Base-by-base conservation (phyloP, 2,329 filamentous ascomycete species). In the Aschersonia sp. region DNA sequence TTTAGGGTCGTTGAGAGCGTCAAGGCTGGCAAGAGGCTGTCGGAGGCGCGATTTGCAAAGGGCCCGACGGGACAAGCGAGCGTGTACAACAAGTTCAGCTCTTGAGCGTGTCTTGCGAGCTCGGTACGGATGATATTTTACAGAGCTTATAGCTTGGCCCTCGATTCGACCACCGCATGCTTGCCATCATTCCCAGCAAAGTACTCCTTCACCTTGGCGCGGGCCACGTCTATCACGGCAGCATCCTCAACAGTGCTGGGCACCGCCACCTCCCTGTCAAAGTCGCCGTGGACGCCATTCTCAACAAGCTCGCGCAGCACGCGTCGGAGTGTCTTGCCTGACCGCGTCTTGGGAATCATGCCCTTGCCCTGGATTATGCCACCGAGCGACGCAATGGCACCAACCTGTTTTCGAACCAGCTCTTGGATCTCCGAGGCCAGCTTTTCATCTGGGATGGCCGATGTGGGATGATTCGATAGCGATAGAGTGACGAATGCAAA, bases 301-400 rank as follows among this genome's bases (percentile, higher is more conserved):
- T 96, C 89, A 12, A 94, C 67, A 54, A 96, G 67, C 66, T 94
- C 86, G 32, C 86, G 74, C 61, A 96, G 66, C 32, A 94, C 87
- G 30, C 89, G 72, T 3, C 89, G 73, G 50, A 96, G 65, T 4
- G 88, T 95, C 74, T 96, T 97, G 31, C 91, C 91, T n/a, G 83
- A 88, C 31, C 89, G 69, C 12, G 91, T 96, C 70, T 89, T 89
- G 5, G 91, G 89, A 47, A 96, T 95, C 74, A 94, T 89, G 12
- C 82, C 82, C 54, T 80, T 80, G 40, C 86, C 86, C 53, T 88
- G 85, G 47, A 95, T 84, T 58, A 95, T 84, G 2, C 89, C 89
- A 6, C 88, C 88, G 0, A 97, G 73, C 2, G 79, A 78, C 1
- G 91, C 89, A 53, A 97, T 95, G 29, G 85, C 80, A 5, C 89